These are phyloP conservation scores for Eucalyptus grandis DNA, from an alignment of 345 rosid genomes.

Conservation along the genomic window DNA sequence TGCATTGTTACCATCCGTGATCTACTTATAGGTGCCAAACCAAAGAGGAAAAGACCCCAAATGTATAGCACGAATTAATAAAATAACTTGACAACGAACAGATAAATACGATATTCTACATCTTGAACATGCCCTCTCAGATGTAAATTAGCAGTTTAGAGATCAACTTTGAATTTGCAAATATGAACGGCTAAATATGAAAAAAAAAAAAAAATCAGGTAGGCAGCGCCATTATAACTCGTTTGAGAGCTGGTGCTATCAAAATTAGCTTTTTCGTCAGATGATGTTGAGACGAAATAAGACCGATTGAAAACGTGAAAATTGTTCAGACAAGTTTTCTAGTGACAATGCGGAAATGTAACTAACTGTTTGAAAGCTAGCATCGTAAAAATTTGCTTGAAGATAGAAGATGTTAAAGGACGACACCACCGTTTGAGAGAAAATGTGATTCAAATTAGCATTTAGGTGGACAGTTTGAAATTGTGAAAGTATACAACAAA, in stretches of 20 bases:
- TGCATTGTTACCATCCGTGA: background rate
- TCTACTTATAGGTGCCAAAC: background rate
- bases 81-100: background rate
- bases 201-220: background rate
- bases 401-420: background rate
- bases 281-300: background rate
- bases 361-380: background rate
- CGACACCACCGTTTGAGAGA: background rate
- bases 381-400: background rate
- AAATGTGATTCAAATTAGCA: background rate
- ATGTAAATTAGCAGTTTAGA: background rate
- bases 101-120: background rate
- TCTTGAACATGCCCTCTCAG: background rate
- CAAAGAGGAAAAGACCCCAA: background rate
- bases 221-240: background rate
- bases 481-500: background rate
- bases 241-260: background rate
- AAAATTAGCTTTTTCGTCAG: background rate
- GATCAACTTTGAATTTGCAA: background rate
- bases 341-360: background rate
- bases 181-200: background rate
- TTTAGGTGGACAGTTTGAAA: background rate
- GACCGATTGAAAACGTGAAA: background rate
- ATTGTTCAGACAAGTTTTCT: background rate
- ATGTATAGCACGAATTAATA: background rate